phyloP scores from a whole-genome alignment of 192 early-diverging fungal species.

The Linderina pennispora region DNA sequence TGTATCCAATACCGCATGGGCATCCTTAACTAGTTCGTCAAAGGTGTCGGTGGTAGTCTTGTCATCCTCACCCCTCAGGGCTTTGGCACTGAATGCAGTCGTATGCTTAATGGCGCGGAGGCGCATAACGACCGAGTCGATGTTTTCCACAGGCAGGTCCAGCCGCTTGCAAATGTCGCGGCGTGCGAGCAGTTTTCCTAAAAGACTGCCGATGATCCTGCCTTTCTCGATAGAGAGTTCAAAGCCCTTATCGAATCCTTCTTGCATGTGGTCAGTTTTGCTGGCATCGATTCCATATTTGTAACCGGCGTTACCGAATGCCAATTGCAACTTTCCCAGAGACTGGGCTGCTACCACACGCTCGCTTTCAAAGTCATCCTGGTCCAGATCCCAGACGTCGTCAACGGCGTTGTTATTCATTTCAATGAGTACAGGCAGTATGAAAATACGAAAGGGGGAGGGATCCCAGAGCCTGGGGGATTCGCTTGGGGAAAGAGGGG shows the following conservation, averaged over 20 bases:
- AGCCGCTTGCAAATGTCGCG: conserved; percentile 19
- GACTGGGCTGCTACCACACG: conserved; percentile 14
- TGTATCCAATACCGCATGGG: too few species aligned
- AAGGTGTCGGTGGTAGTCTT: background rate
- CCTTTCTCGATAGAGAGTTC: conserved; percentile 13
- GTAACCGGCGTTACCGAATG: conserved; percentile 26
- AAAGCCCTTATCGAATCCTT: conserved; percentile 21
- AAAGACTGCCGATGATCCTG: conserved; percentile 9
- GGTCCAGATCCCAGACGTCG: conserved; percentile 19
- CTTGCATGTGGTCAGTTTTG: conserved; percentile 25
- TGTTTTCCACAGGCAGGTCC: conserved; percentile 2
- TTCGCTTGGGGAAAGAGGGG: too few species aligned
- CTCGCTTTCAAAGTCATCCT: conserved; percentile 11
- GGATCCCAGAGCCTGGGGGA: too few species aligned
- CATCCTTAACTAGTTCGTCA: background rate
- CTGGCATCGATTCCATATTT: conserved; percentile 32
- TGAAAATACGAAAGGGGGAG: too few species aligned
- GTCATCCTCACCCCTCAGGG: background rate
- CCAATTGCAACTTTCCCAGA: conserved; percentile 13
- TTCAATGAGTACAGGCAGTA: background rate
- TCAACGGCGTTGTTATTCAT: conserved; percentile 5
- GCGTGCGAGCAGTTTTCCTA: conserved; percentile 20
- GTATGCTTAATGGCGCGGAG: conserved; percentile 24
- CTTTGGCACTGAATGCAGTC: background rate
- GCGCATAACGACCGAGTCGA: conserved; percentile 20